Conservation (phyloP, 2,329 filamentous ascomycete genomes). For the Venturia effusa region DNA sequence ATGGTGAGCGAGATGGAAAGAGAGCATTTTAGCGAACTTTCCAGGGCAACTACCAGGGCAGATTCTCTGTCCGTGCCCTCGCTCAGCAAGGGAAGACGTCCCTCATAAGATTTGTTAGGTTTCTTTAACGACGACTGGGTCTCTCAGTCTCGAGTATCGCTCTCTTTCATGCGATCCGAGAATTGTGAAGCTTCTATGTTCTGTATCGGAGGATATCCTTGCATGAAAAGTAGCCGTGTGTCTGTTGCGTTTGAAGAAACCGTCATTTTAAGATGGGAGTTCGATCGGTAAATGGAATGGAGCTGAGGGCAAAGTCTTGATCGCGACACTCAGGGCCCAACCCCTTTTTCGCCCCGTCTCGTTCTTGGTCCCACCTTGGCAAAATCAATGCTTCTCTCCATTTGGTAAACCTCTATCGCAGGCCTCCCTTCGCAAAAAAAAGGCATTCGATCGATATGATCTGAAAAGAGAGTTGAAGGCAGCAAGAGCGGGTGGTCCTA, state of each 20-base stretch:
- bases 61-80: no score
- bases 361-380: neutral
- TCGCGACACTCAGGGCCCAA: neutral
- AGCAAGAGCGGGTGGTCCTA: conserved; percentile 2
- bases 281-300: neutral
- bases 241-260: neutral
- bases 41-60: no score
- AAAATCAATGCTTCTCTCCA: neutral
- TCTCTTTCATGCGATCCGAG: neutral
- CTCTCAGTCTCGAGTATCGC: no score
- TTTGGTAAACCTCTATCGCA: neutral
- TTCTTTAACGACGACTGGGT: no score
- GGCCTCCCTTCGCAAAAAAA: neutral
- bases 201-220: neutral
- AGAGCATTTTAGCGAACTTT: no score
- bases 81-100: no score
- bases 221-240: neutral
- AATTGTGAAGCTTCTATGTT: neutral
- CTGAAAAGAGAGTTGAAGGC: neutral
- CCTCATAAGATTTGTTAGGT: no score
- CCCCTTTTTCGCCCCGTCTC: neutral
- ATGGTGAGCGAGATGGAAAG: no score
- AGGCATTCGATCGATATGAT: neutral
- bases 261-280: neutral
- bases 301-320: neutral